These are phyloP conservation scores for Sporothrix pallida DNA, from an alignment of 2,329 filamentous ascomycete species.

Conservation along the genomic window DNA sequence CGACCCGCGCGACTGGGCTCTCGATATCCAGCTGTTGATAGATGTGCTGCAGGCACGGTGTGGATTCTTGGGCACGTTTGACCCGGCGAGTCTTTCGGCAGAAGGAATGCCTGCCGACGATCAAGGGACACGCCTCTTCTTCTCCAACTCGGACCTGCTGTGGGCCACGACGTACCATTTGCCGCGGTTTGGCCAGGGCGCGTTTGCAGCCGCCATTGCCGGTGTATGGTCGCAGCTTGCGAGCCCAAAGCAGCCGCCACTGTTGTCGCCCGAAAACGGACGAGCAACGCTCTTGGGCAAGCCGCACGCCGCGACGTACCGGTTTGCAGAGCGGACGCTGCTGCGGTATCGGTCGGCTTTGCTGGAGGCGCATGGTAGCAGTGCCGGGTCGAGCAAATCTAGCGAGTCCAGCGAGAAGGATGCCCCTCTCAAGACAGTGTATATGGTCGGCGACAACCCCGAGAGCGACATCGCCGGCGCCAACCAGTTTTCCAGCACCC, in stretches of 20 bases:
- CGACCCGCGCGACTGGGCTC: conserved; percentile 93
- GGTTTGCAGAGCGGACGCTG: conserved; percentile 80
- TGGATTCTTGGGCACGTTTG: conserved; percentile 84
- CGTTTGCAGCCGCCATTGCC: conserved; percentile 80
- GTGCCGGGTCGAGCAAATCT: conserved; percentile 24
- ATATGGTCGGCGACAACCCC: conserved; percentile 93
- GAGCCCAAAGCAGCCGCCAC: conserved; percentile 64
- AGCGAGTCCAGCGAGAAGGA: conserved; percentile 29
- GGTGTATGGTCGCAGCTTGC: conserved; percentile 81
- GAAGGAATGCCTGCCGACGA: conserved; percentile 67
- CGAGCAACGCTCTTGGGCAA: conserved; percentile 78
- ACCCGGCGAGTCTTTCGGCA: conserved; percentile 49
- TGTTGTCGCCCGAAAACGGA: conserved; percentile 45
- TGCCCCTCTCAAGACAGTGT: conserved; percentile 71
- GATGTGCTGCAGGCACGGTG: conserved; percentile 79
- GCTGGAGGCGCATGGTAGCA: conserved; percentile 44
- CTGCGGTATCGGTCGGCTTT: conserved; percentile 61
- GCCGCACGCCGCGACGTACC: conserved; percentile 77
- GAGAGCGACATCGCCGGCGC: conserved; percentile 90
- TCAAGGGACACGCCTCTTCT: conserved; percentile 80
- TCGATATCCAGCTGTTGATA: conserved; percentile 82
- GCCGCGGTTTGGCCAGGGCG: conserved; percentile 88
- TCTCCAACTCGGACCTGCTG: conserved; percentile 86
- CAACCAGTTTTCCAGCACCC: conserved; percentile 71
- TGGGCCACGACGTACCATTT: conserved; percentile 88